Conservation (phyloP, 768 basidiomycete species). For the Cystofilobasidium ferigula region DNA sequence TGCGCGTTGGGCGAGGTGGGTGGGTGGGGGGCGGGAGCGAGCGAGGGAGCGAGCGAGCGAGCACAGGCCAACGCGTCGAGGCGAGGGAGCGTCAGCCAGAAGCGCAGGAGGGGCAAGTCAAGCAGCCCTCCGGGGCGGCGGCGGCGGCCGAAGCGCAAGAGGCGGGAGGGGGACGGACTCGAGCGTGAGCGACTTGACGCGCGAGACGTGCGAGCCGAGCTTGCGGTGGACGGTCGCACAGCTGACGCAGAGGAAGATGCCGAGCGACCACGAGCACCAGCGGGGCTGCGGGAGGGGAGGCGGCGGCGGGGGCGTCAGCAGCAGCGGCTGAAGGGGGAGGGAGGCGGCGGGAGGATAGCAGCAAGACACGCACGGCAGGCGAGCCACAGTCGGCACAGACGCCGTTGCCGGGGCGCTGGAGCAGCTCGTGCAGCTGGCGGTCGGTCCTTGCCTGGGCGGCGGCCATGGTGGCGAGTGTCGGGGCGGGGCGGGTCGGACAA, state of each 20-base stretch:
- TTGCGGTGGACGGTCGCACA: slow-evolving; percentile 18
- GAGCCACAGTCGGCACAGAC: slow-evolving; percentile 23
- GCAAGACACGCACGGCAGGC: not conserved
- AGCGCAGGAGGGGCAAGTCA: not conserved
- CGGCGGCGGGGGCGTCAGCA: not conserved
- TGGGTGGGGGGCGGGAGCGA: not conserved
- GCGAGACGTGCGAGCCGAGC: slow-evolving; percentile 5
- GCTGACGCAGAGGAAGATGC: slow-evolving; percentile 18
- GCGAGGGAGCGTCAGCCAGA: not conserved
- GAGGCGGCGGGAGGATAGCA: not conserved
- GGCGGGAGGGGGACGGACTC: not conserved
- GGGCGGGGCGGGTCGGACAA: no score
- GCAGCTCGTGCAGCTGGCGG: slow-evolving; percentile 12
- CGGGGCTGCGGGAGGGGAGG: slow-evolving; percentile 9
- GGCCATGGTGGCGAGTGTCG: not conserved
- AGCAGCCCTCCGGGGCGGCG: not conserved
- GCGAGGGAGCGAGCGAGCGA: not conserved
- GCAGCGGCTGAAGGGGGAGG: not conserved
- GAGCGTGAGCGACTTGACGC: slow-evolving; percentile 1
- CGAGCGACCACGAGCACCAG: slow-evolving; percentile 21
- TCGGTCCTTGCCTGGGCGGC: slow-evolving; percentile 16
- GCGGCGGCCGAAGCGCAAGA: not conserved
- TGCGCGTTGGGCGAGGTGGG: no score
- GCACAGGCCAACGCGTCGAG: not conserved
- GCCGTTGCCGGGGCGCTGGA: slow-evolving; percentile 22